Evolutionary conservation across 768 basidiomycete species (phyloP).

Genomic region (Amanita thiersii): DNA sequence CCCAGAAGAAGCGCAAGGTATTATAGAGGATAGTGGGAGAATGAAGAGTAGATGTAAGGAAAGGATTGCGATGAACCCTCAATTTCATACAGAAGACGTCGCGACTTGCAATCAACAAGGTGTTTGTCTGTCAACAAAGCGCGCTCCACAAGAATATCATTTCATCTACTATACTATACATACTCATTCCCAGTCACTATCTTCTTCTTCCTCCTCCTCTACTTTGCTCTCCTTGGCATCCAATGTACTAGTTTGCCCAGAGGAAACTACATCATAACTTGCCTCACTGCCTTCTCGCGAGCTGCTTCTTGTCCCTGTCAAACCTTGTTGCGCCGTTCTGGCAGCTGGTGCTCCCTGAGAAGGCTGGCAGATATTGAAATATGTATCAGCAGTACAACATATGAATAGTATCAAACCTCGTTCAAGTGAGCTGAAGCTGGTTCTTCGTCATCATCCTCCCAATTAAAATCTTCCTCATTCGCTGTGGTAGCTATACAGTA

Average conservation of each 20-base stretch:
- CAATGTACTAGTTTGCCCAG: constrained; percentile 39
- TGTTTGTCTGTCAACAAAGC: no score
- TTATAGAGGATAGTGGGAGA: constrained; percentile 28
- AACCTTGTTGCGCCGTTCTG: neutral
- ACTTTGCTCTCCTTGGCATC: constrained; percentile 23
- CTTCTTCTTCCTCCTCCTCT: constrained; percentile 15
- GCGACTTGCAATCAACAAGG: no score
- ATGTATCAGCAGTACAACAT: no score
- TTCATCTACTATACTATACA: neutral
- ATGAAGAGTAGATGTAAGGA: constrained; percentile 11
- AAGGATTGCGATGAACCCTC: constrained; percentile 1
- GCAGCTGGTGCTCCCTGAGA: neutral
- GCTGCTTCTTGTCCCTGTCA: constrained; percentile 21
- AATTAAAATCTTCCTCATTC: constrained; percentile 83
- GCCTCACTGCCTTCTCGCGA: constrained; percentile 56
- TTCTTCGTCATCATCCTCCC: constrained; percentile 95
- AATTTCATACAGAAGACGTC: constrained; percentile 2
- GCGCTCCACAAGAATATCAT: neutral
- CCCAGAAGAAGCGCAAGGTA: constrained; percentile 42
- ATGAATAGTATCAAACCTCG: no score
- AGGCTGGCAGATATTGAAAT: neutral
- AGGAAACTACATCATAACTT: constrained; percentile 62
- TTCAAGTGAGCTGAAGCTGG: constrained; percentile 13
- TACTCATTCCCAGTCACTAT: constrained; percentile 61
- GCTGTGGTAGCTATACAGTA: constrained; percentile 57